Percentiles rank a stretch among this genome's conserved stretches.
Conservation (phyloP, 768 basidiomycete genomes). For the Sporobolomyces roseus region DNA sequence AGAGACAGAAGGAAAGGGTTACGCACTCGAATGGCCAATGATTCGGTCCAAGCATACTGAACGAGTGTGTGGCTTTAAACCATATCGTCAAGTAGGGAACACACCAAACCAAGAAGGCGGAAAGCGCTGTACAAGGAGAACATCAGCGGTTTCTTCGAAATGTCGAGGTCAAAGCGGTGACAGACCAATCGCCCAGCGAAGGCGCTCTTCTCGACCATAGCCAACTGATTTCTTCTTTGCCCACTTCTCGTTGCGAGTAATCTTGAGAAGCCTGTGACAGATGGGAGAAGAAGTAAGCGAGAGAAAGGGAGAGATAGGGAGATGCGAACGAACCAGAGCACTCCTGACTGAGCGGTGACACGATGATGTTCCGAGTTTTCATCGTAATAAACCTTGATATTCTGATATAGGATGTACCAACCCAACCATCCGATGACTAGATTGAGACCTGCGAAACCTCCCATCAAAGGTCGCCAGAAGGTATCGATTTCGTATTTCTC, state of each 20-base stretch:
- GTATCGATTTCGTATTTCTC: neutral
- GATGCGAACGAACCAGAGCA: neutral
- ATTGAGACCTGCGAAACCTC: neutral
- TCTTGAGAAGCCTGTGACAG: neutral
- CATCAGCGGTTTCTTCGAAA: neutral
- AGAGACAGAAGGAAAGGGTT: neutral
- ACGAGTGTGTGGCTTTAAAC: neutral
- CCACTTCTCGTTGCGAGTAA: neutral
- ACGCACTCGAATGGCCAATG: slow-evolving; percentile 23
- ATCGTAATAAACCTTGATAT: neutral
- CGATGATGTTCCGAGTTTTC: neutral
- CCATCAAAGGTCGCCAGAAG: slow-evolving; percentile 16
- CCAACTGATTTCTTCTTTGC: neutral
- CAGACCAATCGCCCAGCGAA: neutral
- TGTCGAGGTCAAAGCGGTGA: neutral
- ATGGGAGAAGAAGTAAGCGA: neutral
- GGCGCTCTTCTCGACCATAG: neutral
- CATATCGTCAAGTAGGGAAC: neutral
- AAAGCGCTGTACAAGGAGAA: neutral
- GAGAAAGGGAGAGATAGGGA: neutral
- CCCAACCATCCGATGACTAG: neutral
- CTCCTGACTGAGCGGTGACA: neutral
- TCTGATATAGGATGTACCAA: slow-evolving; percentile 1
- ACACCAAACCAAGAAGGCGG: neutral
- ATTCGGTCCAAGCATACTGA: slow-evolving; percentile 7